Percentiles rank a stretch among this genome's conserved stretches.
Conservation (phyloP, 352 stramenopile genomes). For the Globisporangium recalcitrans region DNA sequence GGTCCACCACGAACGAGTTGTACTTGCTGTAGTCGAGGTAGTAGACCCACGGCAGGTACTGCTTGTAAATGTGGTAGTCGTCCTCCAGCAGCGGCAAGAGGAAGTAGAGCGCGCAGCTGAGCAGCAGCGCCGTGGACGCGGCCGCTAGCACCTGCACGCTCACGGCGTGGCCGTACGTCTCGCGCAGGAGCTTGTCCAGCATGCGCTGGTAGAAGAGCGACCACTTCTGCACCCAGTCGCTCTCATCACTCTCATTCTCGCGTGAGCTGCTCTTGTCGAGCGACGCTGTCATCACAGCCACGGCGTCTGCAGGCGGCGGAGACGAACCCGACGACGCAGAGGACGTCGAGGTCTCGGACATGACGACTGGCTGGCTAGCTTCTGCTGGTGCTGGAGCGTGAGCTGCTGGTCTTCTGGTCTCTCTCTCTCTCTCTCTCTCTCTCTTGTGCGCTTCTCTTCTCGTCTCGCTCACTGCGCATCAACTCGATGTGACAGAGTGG, state of each 20-base stretch:
- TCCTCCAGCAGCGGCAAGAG: conserved; percentile 49
- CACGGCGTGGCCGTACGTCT: conserved; percentile 49
- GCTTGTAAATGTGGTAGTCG: conserved; percentile 45
- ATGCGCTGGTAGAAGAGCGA: conserved; percentile 20
- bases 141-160: conserved; percentile 54
- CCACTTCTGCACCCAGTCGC: conserved; percentile 17
- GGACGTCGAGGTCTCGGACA: conserved; percentile 4
- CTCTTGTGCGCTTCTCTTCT: neutral
- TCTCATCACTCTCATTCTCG: neutral
- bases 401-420: neutral
- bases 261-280: neutral
- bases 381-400: neutral
- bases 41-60: conserved; percentile 44
- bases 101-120: conserved; percentile 48
- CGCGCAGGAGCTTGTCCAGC: conserved; percentile 38
- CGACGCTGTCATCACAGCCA: neutral
- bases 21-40: conserved; percentile 58
- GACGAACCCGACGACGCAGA: neutral
- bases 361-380: neutral
- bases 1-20: conserved; percentile 72
- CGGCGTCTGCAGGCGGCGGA: neutral
- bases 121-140: conserved; percentile 40
- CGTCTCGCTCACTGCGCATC: neutral
- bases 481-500: conserved; percentile 8
- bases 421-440: neutral